A percentile compares a stretch with the other conserved stretches of the same genome.
These are phyloP conservation scores for Lachnellula cervina DNA, from an alignment of 2,329 filamentous ascomycete genomes.

Conservation along the genomic window DNA sequence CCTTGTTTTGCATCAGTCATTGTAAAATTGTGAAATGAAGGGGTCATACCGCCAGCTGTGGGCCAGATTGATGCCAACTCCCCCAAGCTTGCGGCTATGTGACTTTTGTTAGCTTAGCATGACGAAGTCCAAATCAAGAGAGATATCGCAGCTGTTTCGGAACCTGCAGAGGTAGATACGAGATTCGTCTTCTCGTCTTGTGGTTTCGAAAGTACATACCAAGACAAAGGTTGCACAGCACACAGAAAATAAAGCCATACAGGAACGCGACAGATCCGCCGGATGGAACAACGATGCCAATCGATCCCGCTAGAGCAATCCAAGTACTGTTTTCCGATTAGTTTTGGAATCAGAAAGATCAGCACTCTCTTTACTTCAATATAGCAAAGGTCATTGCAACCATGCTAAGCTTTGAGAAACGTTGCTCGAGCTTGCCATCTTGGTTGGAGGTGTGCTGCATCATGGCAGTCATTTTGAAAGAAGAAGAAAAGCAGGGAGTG, in stretches of 20 bases:
- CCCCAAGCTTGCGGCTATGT: conserved; percentile 35
- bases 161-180: no score
- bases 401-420: neutral
- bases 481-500: neutral
- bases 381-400: neutral
- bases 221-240: conserved; percentile 40
- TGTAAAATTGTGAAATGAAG: no score
- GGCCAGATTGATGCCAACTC: conserved; percentile 43
- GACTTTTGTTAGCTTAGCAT: no score
- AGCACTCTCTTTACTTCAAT: neutral
- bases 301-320: conserved; percentile 35
- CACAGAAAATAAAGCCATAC: conserved; percentile 44
- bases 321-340: neutral
- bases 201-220: no score
- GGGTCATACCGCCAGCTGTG: conserved; percentile 33
- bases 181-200: no score
- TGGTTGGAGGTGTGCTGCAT: no score
- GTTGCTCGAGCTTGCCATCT: neutral
- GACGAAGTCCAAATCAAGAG: no score
- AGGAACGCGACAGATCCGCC: conserved; percentile 40
- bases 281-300: conserved; percentile 39
- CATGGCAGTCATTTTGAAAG: no score
- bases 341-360: neutral
- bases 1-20: conserved; percentile 19
- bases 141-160: no score